Evolutionary conservation across 2,329 filamentous ascomycete genomes (phyloP).

Genomic region (Fusarium drepaniforme): DNA sequence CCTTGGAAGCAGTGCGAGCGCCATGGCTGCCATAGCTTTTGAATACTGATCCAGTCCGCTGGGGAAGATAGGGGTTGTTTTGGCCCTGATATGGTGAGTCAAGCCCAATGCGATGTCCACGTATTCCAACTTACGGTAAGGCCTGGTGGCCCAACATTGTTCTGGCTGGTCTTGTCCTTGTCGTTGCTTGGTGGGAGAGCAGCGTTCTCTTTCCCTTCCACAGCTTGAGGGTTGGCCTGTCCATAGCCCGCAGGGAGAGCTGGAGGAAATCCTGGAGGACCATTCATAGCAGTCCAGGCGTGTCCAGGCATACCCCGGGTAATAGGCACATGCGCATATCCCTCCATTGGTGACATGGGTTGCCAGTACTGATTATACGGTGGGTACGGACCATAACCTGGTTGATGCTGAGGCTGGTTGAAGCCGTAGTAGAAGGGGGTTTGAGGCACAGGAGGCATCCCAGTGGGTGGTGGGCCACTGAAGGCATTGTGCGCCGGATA

Average conservation of each 20-base stretch:
- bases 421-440: constrained; percentile 60
- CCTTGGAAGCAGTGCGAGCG: constrained; percentile 25
- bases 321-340: constrained; percentile 44
- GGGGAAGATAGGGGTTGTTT: constrained; percentile 44
- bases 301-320: constrained; percentile 46
- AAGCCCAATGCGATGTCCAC: background rate
- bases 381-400: constrained; percentile 36
- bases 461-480: constrained; percentile 52
- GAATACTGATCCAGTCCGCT: constrained; percentile 32
- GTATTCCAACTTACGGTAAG: constrained; percentile 29
- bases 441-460: constrained; percentile 56
- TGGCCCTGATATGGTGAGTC: constrained; percentile 25
- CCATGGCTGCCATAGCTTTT: constrained; percentile 30
- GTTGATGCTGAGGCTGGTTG: constrained; percentile 49
- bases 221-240: constrained; percentile 9
- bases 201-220: constrained; percentile 17
- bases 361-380: constrained; percentile 23
- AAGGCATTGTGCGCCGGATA: constrained; percentile 57
- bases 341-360: constrained; percentile 19
- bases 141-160: constrained; percentile 47
- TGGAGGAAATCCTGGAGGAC: constrained; percentile 33
- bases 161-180: constrained; percentile 40
- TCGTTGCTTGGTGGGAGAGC: constrained; percentile 32
- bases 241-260: constrained; percentile 15
- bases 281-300: constrained; percentile 38